Conservation (phyloP, 495 filamentous ascomycete species). For the Neurospora cerealis region DNA sequence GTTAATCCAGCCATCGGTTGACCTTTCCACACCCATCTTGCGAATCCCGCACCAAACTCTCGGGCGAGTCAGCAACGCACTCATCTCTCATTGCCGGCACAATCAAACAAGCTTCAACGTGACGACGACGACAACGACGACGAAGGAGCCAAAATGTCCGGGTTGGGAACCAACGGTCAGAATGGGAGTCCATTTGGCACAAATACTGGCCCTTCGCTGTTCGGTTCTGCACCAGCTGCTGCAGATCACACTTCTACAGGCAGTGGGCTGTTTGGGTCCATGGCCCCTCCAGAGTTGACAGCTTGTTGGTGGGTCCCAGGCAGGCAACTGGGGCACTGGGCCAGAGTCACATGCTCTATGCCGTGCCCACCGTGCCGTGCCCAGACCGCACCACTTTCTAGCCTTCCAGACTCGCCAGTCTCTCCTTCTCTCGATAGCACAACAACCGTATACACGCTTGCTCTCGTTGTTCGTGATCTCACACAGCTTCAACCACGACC, state of each 20-base stretch:
- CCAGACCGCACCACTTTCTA: too few relatives aligned
- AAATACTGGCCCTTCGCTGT: background rate
- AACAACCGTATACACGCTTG: too few relatives aligned
- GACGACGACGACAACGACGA: background rate
- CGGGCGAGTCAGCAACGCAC: background rate
- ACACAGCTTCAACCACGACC: background rate
- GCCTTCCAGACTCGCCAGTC: too few relatives aligned
- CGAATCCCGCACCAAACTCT: background rate
- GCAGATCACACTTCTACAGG: background rate
- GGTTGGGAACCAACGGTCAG: background rate
- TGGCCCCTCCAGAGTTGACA: background rate
- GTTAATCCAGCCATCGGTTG: background rate
- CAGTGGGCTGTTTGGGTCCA: background rate
- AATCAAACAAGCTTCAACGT: background rate
- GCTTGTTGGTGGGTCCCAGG: too few relatives aligned
- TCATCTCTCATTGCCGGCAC: background rate
- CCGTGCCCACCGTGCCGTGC: too few relatives aligned
- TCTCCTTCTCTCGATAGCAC: too few relatives aligned
- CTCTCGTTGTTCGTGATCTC: too few relatives aligned
- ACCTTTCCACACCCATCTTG: background rate
- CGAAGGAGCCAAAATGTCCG: background rate
- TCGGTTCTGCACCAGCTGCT: background rate
- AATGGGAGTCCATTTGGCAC: background rate
- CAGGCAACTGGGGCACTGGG: too few relatives aligned
- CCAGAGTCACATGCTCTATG: too few relatives aligned